A percentile compares a stretch with the other conserved stretches of the same genome.
phyloP scores from a whole-genome alignment of 139 green algal species.

The Chlamydomonas urium region DNA sequence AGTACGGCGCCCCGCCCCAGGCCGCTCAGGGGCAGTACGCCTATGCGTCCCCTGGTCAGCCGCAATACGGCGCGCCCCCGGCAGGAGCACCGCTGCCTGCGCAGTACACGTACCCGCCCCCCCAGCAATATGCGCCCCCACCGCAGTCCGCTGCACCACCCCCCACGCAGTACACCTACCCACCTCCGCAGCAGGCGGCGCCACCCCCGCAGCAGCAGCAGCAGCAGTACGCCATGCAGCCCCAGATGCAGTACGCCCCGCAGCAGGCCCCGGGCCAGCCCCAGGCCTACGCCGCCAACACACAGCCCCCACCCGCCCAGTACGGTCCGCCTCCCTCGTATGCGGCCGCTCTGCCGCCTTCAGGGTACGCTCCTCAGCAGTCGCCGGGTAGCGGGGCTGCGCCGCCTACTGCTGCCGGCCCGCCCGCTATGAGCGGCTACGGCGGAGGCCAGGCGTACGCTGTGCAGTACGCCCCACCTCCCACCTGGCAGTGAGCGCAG shows the following conservation, averaged over 20 bases:
- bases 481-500: no score
- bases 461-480: no score
- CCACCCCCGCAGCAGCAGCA: constrained; percentile 6
- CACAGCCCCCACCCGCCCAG: not conserved
- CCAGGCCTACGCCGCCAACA: not conserved
- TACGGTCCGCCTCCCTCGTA: no score
- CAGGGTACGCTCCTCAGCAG: no score
- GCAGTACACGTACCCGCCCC: not conserved
- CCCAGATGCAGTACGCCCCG: not conserved
- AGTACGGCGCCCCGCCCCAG: not conserved
- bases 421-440: constrained; percentile 1
- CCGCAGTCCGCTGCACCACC: not conserved
- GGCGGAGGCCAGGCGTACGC: no score
- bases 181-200: not conserved
- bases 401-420: not conserved
- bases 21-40: not conserved
- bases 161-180: not conserved
- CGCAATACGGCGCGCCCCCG: not conserved
- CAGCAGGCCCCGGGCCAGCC: not conserved
- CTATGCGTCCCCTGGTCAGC: not conserved
- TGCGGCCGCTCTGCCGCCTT: no score
- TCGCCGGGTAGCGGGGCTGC: no score
- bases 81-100: not conserved
- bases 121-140: not conserved
- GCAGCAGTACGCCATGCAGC: not conserved